Evolutionary conservation across 441 rosid genomes (phyloP).

Genomic region (Croton setiger): DNA sequence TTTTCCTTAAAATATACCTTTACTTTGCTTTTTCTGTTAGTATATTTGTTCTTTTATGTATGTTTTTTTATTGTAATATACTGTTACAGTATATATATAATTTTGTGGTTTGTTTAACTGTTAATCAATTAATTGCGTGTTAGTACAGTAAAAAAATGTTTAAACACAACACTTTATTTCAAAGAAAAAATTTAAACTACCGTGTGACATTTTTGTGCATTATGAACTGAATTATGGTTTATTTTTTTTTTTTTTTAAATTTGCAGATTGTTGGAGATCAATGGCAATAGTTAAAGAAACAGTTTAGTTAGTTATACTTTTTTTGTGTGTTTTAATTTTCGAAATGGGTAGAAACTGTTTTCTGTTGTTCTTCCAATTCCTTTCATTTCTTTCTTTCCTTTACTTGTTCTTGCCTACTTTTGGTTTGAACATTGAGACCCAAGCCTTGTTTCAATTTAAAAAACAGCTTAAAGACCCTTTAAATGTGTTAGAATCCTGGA

Average conservation of each 20-base stretch:
- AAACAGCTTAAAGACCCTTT: conserved; percentile 56
- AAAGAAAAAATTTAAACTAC: no score
- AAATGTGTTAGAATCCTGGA: conserved; percentile 61
- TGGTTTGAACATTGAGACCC: conserved; percentile 37
- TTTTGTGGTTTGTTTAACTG: not conserved
- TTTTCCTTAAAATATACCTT: not conserved
- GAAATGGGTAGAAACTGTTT: conserved; percentile 30
- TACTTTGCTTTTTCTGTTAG: no score
- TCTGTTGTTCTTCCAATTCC: conserved; percentile 15
- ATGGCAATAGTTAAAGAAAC: conserved; percentile 15
- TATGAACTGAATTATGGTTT: not conserved
- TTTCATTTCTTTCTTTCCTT: conserved; percentile 17
- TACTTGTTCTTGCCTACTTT: conserved; percentile 37
- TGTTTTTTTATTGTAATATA: no score
- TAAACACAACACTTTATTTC: no score
- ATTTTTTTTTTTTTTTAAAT: conserved; percentile 13
- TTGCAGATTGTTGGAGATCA: conserved; percentile 19
- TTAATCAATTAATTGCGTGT: no score
- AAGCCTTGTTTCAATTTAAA: conserved; percentile 69
- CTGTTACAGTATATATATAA: not conserved
- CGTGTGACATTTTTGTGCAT: no score
- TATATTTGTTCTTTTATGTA: not conserved
- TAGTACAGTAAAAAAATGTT: no score
- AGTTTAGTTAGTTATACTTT: conserved; percentile 1
- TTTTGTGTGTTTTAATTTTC: not conserved